Base-by-base conservation (phyloP, 768 basidiomycete genomes). In the Terana coerulea region DNA sequence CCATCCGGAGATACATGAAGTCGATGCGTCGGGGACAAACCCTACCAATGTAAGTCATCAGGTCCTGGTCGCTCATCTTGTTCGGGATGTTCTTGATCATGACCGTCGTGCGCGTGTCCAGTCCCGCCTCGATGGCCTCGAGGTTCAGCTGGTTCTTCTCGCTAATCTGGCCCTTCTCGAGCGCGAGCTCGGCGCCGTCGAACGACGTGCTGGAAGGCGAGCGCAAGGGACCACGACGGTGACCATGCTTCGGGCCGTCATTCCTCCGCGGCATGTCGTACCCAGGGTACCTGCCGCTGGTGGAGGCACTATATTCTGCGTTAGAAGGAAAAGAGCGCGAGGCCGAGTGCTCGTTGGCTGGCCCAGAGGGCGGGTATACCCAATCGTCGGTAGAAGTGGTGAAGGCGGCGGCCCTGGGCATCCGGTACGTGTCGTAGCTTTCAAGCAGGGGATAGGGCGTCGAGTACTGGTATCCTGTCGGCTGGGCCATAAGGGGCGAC, bases 11-110 rank as follows among this genome's bases (percentile, higher is more conserved):
- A 71, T 95, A 95, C 58, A 95, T 72, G 65, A 94, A 93, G 68
- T 94, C 92, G 54, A 89, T 87, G 49, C 75, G 75, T 35, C 87
- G 74, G n/a, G 82, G 80, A 64, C 85, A 88, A 22, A 89, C 88
- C 54, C 80, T 77, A 45, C 69, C 76, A 55, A 89, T 89, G 60
- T 80, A 91, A 33, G 69, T 67, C 52, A 83, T 72, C 59, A 91
- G 63, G 56, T 91, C 86, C 61, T 73, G 76, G 67, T 90, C 86
- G 55, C 75, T 85, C 87, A 91, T 89, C 67, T 93, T 92, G 69
- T 94, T 95, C 2, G 92, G 92, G 39, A 95, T 89, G 61, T 95
- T 95, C 70, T 93, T 91, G 55, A 90, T 82, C 88, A 91, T 91
- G 42, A 91, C 83, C 25, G 91, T 91, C 29, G 89, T 90, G 28